Conservation (phyloP, 257 asterid species). For the Solanum dulcamara region DNA sequence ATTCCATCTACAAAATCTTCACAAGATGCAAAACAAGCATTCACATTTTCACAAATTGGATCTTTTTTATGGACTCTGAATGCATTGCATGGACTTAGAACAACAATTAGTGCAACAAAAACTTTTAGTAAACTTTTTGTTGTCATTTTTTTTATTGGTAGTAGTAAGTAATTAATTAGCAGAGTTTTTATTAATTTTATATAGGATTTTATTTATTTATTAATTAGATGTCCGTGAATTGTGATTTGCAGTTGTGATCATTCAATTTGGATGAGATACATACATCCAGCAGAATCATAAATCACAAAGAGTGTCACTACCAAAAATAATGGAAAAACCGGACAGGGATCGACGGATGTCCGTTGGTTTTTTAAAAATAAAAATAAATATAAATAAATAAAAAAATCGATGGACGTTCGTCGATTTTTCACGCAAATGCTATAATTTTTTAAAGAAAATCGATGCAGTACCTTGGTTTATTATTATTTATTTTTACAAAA, state of each 20-base stretch:
- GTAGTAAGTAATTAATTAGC: neutral
- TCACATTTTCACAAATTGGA: neutral
- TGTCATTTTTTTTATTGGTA: neutral
- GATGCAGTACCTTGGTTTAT: neutral
- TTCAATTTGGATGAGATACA: neutral
- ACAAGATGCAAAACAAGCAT: neutral
- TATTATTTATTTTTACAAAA: too few relatives aligned
- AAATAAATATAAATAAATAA: too few relatives aligned
- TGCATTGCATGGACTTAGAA: neutral
- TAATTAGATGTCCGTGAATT: neutral
- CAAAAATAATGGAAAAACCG: too few relatives aligned
- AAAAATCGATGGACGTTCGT: too few relatives aligned
- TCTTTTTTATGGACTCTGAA: neutral
- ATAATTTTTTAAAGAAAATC: neutral
- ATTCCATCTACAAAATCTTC: neutral
- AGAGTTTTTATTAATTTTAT: neutral
- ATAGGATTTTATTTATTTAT: neutral
- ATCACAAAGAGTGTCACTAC: too few relatives aligned
- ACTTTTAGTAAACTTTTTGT: neutral
- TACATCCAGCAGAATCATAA: too few relatives aligned
- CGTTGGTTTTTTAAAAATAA: too few relatives aligned
- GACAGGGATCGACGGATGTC: neutral
- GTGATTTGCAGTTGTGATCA: neutral
- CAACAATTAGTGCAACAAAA: neutral
- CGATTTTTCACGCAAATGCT: too few relatives aligned